Base-by-base conservation (phyloP, 768 basidiomycete species). In the Mycena galopus region DNA sequence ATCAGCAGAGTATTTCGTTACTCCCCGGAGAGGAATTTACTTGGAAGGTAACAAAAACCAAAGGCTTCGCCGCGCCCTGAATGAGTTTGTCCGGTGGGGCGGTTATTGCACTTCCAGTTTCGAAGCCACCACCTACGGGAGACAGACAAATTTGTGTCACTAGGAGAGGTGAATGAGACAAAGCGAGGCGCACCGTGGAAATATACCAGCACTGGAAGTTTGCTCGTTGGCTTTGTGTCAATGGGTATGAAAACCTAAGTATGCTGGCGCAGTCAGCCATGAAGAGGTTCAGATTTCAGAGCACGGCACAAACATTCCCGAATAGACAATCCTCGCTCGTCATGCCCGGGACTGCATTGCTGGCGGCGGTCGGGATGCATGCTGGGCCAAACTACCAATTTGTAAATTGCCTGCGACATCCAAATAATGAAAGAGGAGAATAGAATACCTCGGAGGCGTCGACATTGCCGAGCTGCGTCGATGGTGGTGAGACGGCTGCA, bases 321-420 rank as follows among this genome's bases (percentile, higher is more conserved):
- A 84, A 86, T 1, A 86, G 75, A 69, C 85, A 86, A 67, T 86
- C 85, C 73, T 86, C 85, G 16, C 82, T 82, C 51, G 81, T 80
- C 14, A 37, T 77, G 7, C 1, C 71, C 59, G 4, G 82, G 76
- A 5, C 72, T 75, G 1, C 71, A 79, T 53, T n/a, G 6, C 8
- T 25, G 50, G 50, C 78, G 76, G 0, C 82, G 78, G 47, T 72
- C 61, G 58, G 53, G 17, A 86, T 81, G 62, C 85, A 86, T 2
- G 75, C 76, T 58, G 78, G 74, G 19, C 78, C 80, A 62, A 83
- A 84, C 85, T 86, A 19, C 12, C 51, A 65, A 51, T 1, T 51
- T 19, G 50, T 51, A 12, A 51, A 25, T 51, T 25, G 10, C 6
- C 50, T 12, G 39, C 39, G 16, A 42, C 39, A 11, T 23, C n/a